Conservation (phyloP, 306 rosid genomes). For the Quercus glauca region DNA sequence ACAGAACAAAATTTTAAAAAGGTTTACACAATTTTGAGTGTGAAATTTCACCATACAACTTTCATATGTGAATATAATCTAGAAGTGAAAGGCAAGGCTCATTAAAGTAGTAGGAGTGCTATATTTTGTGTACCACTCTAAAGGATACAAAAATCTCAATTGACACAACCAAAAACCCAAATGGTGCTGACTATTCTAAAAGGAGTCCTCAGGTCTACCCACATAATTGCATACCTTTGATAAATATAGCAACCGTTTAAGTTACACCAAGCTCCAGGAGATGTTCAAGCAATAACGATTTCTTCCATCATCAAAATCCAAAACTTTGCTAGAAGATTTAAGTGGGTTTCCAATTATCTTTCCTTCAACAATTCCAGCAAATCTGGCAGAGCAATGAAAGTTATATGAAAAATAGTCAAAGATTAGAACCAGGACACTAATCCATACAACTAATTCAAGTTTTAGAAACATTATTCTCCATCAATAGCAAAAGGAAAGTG, state of each 20-base stretch:
- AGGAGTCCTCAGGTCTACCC: neutral
- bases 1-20: neutral
- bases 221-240: neutral
- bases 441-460: neutral
- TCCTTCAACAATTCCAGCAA: neutral
- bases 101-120: too few relatives aligned
- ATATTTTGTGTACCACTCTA: too few relatives aligned
- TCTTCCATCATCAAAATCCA: neutral
- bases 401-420: neutral
- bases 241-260: neutral
- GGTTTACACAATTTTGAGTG: neutral
- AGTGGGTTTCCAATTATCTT: too few relatives aligned
- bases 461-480: neutral
- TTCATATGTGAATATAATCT: neutral
- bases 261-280: neutral
- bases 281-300: neutral
- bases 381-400: neutral
- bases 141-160: neutral
- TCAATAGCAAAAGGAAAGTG: neutral
- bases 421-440: neutral
- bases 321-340: neutral
- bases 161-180: neutral
- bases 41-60: neutral
- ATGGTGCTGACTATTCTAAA: neutral
- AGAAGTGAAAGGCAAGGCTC: neutral